Percentiles rank a stretch among this genome's conserved stretches.
Conservation (phyloP, 345 rosid genomes). For the Laguncularia racemosa region DNA sequence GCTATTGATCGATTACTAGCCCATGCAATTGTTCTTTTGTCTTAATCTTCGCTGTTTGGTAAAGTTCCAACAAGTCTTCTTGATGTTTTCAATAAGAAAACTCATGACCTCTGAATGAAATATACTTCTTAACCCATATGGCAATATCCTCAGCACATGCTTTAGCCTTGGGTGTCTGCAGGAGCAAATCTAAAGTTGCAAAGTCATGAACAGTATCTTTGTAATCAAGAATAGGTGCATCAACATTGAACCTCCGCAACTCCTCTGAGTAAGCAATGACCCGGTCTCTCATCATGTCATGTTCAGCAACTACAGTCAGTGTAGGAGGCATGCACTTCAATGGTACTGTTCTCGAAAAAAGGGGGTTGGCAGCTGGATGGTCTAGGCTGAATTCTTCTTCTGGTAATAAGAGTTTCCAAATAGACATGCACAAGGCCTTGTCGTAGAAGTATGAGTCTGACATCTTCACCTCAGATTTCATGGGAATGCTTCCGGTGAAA, state of each 20-base stretch:
- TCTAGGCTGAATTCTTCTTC: constrained; percentile 62
- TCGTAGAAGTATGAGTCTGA: constrained; percentile 86
- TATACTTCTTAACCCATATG: constrained; percentile 89
- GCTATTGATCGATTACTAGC: background rate
- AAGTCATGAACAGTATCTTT: constrained; percentile 91
- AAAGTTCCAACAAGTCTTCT: background rate
- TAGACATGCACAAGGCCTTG: constrained; percentile 61
- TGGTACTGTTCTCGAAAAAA: constrained; percentile 55
- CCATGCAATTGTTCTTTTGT: background rate
- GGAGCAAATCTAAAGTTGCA: constrained; percentile 85
- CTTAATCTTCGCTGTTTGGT: no score
- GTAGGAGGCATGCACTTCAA: constrained; percentile 91
- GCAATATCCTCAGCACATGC: constrained; percentile 89
- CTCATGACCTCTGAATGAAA: constrained; percentile 78
- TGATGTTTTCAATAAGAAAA: constrained; percentile 57
- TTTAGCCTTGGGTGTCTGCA: constrained; percentile 80
- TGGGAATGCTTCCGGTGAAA: constrained; percentile 65
- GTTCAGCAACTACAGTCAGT: constrained; percentile 83
- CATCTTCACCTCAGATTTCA: constrained; percentile 70
- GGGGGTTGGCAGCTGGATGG: constrained; percentile 85
- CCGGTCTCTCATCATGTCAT: constrained; percentile 92
- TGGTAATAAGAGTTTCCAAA: constrained; percentile 81
- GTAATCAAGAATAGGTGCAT: constrained; percentile 83
- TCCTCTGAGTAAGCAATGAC: constrained; percentile 85
- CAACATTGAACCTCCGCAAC: constrained; percentile 72